Base-by-base conservation (phyloP, 495 filamentous ascomycete genomes). In the Aspergillus bridgeri region DNA sequence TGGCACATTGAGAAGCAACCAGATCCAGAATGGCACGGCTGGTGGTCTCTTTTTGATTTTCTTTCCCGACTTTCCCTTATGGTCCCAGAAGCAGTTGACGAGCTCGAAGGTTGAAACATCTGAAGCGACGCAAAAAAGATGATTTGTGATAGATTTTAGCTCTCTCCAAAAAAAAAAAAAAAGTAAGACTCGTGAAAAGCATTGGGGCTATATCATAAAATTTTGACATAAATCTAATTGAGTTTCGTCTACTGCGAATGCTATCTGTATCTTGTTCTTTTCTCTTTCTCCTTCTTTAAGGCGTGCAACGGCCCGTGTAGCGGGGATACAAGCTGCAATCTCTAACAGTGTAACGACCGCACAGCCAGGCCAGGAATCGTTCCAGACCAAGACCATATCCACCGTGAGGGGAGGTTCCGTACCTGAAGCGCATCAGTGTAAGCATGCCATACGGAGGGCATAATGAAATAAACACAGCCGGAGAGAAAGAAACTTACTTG, bases 311-410 rank as follows among this genome's bases (percentile, higher is more conserved):
- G 53, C 91, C 90, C 64, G 92, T 96, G 78, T 91, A 99, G 53
- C 94, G 85, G 49, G 95, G 93, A 65, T 98, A 99, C 71, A 99
- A 75, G 63, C 85, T 91, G 65, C 87, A 88, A 56, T 95, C 92
- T 42, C 92, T 82, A 33, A 99, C 92, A 17, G 92, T 96, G 73
- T 91, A 89, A 68, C 90, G 89, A 63, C 88, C 88, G 67, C 89
- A 94, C 79, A 99, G 76, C 95, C 95, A 99, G 33, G 94, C 94
- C 23, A 99, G 77, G 80, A 98, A 97, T 49, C 94, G 87, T 80
- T 99, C 94, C 38, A 98, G 81, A 62, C 94, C 94, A 38, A 99
- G 81, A 50, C 94, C 94, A 70, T 96, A 99, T 54, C 94, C 94
- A 51, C 94, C 94, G 69, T 99, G 94, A 11, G 93, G 91, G 43